phyloP scores from a whole-genome alignment of 148 eudicot genomes.

The Cornus florida region DNA sequence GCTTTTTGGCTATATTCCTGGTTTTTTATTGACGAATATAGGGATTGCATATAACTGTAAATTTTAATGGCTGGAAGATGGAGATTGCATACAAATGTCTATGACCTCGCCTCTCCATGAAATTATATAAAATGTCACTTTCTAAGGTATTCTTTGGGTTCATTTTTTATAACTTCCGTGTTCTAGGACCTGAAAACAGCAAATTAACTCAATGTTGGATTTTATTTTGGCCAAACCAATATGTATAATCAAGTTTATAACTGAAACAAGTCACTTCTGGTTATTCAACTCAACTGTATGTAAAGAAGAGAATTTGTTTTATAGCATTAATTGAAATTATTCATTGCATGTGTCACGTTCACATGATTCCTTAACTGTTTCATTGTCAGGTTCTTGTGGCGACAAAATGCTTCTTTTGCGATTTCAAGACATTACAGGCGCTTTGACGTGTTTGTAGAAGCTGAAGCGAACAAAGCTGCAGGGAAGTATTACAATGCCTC shows the following conservation, averaged over 20 bases:
- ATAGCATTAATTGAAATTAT: neutral
- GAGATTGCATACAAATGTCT: no score
- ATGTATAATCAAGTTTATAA: neutral
- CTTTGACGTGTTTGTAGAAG: constrained; percentile 92
- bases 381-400: constrained; percentile 84
- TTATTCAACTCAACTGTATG: neutral
- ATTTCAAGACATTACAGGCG: constrained; percentile 91
- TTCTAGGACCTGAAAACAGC: neutral
- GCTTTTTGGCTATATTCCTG: no score
- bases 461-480: constrained; percentile 92
- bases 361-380: neutral
- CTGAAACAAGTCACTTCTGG: neutral
- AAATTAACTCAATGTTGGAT: neutral
- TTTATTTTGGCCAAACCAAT: neutral
- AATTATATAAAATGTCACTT: no score
- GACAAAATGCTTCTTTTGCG: constrained; percentile 91
- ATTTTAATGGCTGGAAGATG: no score
- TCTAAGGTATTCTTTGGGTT: no score
- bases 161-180: neutral
- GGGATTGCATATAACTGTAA: no score
- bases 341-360: neutral
- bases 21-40: no score
- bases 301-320: neutral
- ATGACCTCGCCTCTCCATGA: no score
- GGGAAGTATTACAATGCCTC: constrained; percentile 82